Evolutionary conservation across 2,329 filamentous ascomycete genomes (phyloP), one percentile per base, ranked within the genome.

Genomic region (Chrysosporium keratinophilum): DNA sequence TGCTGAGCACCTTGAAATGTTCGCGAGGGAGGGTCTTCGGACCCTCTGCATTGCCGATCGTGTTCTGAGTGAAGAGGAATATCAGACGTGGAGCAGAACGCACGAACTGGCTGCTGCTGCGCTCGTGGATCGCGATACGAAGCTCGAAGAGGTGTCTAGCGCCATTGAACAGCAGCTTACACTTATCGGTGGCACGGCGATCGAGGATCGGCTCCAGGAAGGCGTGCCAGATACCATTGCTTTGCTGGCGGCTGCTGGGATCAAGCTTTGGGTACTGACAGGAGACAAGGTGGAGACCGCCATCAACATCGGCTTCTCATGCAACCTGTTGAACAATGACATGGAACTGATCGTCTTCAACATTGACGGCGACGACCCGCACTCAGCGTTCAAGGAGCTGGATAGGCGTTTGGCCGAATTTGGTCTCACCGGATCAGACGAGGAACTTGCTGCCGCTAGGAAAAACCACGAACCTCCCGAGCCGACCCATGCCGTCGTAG

Each of bases 301-400:
- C 55, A 98, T 98, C 81, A 98, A 98, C 73, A 98, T 98, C 66
- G 93, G 93, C 1, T 98, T 97, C 71, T 98, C 94, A 10, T 98
- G 94, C 75, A 98, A 98, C 63, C 78, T 98, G 33, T 80, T 98
- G 53, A 89, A 91, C 71, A 98, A 96, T 69, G 88, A 95, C 61
- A 96, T 98, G 93, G 93, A 98, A 61, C 75, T 98, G 57, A 87
- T 98, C 59, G 82, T 95, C 47, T 78, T 98, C 62, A 94, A 94
- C 66, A 78, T 93, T 31, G 80, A 87, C 1, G 88, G 95, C 59
- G 84, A 89, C 53, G 79, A 84, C 56, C 61, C 85, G 9, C 74
- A 76, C 11, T 74, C 75, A 35, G 79, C 88, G 1, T 83, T 86
- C 59, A 76, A 78, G 52, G 78, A 90, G 61, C 76, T 98, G 14